Evolutionary conservation across 2,329 filamentous ascomycete species (phyloP).

Genomic region (Capronia coronata): DNA sequence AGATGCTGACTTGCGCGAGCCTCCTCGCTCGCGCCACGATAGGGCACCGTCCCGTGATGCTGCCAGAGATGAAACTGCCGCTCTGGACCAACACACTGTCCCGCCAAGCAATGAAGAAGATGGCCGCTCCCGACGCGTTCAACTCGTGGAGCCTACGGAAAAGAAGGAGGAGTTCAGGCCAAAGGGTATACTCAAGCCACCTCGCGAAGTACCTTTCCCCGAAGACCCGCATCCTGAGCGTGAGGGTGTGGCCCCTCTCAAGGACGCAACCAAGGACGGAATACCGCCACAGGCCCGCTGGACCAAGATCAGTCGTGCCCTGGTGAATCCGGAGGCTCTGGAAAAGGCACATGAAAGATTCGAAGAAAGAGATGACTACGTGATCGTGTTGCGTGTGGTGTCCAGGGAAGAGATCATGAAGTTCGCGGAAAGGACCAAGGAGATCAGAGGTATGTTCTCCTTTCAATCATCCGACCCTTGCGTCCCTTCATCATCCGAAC

Average conservation of each 20-base stretch:
- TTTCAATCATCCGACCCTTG: neutral
- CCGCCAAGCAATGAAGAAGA: slow-evolving; percentile 28
- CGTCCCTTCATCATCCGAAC: neutral
- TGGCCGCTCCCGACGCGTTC: slow-evolving; percentile 22
- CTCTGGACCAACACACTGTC: slow-evolving; percentile 17
- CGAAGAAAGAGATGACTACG: slow-evolving; percentile 85
- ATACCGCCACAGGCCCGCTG: slow-evolving; percentile 72
- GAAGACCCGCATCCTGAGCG: slow-evolving; percentile 76
- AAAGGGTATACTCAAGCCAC: slow-evolving; percentile 79
- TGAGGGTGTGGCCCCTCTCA: slow-evolving; percentile 89
- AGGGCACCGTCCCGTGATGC: slow-evolving; percentile 16
- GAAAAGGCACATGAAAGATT: slow-evolving; percentile 83
- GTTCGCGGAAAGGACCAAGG: slow-evolving; percentile 72
- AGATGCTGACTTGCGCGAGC: slow-evolving; percentile 12
- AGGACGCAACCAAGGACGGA: slow-evolving; percentile 66
- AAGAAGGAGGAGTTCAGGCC: slow-evolving; percentile 59
- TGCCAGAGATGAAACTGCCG: slow-evolving; percentile 7
- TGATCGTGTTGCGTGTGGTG: slow-evolving; percentile 84
- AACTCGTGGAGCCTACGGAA: slow-evolving; percentile 63
- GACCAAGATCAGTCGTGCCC: slow-evolving; percentile 81
- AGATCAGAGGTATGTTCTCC: slow-evolving; percentile 62
- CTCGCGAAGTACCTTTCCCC: slow-evolving; percentile 68
- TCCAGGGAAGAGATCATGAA: slow-evolving; percentile 84
- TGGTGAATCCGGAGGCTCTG: slow-evolving; percentile 84
- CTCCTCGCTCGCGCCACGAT: slow-evolving; percentile 15